These are phyloP conservation scores for Mortierella sp. DNA, from an alignment of 371 early-diverging fungal genomes.

Conservation along the genomic window DNA sequence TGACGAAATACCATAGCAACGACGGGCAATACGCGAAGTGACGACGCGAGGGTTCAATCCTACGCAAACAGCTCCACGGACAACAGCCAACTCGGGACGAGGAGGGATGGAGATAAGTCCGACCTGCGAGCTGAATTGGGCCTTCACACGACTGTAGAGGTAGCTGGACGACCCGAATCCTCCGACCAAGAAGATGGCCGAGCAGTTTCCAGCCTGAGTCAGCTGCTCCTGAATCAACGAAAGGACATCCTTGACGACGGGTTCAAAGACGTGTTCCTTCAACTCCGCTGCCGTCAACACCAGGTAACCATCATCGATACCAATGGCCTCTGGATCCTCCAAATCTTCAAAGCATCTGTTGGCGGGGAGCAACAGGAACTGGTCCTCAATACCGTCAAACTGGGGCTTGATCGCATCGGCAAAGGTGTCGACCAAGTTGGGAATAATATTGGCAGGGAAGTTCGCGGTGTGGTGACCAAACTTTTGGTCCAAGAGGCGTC, in stretches of 20 bases:
- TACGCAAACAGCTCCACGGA: constrained; percentile 59
- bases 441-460: constrained; percentile 67
- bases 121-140: constrained; percentile 56
- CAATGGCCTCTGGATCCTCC: constrained; percentile 66
- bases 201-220: constrained; percentile 42
- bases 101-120: constrained; percentile 51
- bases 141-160: constrained; percentile 56
- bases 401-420: constrained; percentile 67
- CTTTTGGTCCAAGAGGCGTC: constrained; percentile 63
- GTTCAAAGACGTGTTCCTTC: constrained; percentile 68
- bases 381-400: constrained; percentile 67
- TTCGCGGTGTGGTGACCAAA: constrained; percentile 63
- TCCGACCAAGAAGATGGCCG: constrained; percentile 64
- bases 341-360: constrained; percentile 62
- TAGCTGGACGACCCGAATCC: constrained; percentile 69
- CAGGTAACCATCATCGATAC: constrained; percentile 67
- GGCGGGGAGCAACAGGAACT: constrained; percentile 65
- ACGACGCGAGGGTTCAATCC: constrained; percentile 66
- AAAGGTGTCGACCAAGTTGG: constrained; percentile 68
- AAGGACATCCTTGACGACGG: constrained; percentile 65
- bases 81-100: constrained; percentile 54
- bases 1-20: constrained; percentile 73
- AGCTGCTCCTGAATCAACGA: constrained; percentile 62
- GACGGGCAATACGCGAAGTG: constrained; percentile 67
- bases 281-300: constrained; percentile 64